phyloP scores from a whole-genome alignment of 371 early-diverging fungal genomes.

The Rhizopus arrhizus region DNA sequence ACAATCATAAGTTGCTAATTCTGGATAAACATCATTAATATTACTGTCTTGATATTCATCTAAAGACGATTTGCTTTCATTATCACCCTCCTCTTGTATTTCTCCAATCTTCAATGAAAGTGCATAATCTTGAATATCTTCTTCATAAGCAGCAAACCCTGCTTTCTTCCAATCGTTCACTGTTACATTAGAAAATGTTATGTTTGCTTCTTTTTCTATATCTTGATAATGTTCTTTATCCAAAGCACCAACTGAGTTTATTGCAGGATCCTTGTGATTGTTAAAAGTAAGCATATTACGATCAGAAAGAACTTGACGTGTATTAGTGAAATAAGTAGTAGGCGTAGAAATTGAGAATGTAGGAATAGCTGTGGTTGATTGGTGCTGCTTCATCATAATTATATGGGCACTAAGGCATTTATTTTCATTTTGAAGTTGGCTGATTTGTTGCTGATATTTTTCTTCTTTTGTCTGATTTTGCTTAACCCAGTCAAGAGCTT shows the following conservation, averaged over 20 bases:
- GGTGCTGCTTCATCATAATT: neutral
- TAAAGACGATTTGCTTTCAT: no score
- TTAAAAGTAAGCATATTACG: no score
- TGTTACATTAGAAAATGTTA: neutral
- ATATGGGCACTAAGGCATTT: conserved; percentile 25
- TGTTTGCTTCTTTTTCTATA: neutral
- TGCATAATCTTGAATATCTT: neutral
- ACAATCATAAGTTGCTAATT: no score
- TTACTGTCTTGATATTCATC: no score
- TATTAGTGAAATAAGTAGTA: neutral
- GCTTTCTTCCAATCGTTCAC: neutral
- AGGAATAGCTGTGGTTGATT: neutral
- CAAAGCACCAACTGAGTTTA: no score
- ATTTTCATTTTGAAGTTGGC: conserved; percentile 36
- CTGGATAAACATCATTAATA: no score
- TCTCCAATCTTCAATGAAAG: neutral
- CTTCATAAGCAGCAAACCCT: neutral
- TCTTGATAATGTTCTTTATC: neutral
- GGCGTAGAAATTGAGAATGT: neutral
- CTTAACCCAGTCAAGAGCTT: conserved; percentile 58
- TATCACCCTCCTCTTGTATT: neutral
- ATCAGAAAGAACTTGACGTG: no score
- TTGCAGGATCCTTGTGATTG: no score
- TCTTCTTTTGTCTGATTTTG: conserved; percentile 42
- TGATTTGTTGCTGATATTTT: conserved; percentile 35